Conservation (phyloP, 2,329 filamentous ascomycete species). For the Basipetospora chlamydospora region DNA sequence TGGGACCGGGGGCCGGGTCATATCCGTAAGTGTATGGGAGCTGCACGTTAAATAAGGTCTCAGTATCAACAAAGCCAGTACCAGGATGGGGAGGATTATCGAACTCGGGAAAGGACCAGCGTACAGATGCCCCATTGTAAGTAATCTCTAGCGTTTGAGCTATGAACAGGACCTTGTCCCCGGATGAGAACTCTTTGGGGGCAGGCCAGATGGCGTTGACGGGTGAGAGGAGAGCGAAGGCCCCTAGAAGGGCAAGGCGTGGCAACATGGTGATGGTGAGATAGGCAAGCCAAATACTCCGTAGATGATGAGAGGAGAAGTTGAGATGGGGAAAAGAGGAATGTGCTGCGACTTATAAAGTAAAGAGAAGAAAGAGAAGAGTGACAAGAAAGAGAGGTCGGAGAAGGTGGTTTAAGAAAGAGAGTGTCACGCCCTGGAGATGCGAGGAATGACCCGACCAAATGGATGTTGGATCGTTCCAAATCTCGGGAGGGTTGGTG, state of each 20-base stretch:
- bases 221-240: conserved; percentile 22
- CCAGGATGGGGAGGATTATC: conserved; percentile 8
- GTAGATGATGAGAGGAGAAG: too few species aligned
- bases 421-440: too few species aligned
- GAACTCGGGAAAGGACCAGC: conserved; percentile 22
- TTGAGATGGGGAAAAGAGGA: too few species aligned
- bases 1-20: conserved; percentile 20
- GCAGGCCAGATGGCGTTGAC: conserved; percentile 44
- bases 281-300: too few species aligned
- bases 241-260: conserved; percentile 14
- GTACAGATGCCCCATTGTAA: conserved; percentile 44
- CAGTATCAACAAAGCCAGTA: conserved; percentile 14
- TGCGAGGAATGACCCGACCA: too few species aligned
- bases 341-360: too few species aligned
- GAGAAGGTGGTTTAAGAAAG: too few species aligned
- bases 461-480: too few species aligned
- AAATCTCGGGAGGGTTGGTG: too few species aligned
- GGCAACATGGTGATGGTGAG: conserved; percentile 5
- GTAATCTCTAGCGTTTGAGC: conserved; percentile 34
- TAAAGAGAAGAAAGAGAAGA: too few species aligned
- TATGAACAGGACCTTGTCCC: conserved; percentile 38
- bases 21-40: conserved; percentile 32
- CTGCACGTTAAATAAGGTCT: conserved; percentile 24
- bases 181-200: conserved; percentile 34
- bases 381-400: too few species aligned